Conservation (phyloP, 169 alveolate genomes). For the Cryptosporidium sp. region DNA sequence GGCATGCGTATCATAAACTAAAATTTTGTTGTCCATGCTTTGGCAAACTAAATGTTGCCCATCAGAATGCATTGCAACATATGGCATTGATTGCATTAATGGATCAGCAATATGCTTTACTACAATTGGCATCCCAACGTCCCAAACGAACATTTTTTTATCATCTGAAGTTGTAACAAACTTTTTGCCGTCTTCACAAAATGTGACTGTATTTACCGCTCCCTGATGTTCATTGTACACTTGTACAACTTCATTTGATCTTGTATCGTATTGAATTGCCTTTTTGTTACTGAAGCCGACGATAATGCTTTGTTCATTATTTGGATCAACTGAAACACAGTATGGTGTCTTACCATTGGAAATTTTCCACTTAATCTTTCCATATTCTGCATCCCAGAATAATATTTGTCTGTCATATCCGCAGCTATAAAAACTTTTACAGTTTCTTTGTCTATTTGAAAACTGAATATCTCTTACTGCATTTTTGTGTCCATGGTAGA, state of each 20-base stretch:
- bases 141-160: constrained; percentile 95
- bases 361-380: constrained; percentile 91
- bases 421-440: constrained; percentile 89
- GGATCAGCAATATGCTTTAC: constrained; percentile 96
- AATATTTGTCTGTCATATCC: constrained; percentile 92
- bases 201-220: constrained; percentile 92
- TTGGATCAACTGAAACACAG: constrained; percentile 92
- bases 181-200: constrained; percentile 91
- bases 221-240: constrained; percentile 96
- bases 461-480: constrained; percentile 95
- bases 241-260: constrained; percentile 89
- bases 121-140: constrained; percentile 95
- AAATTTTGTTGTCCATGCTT: constrained; percentile 94
- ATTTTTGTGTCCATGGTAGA: constrained; percentile 95
- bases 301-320: constrained; percentile 88
- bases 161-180: constrained; percentile 96
- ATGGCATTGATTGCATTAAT: constrained; percentile 93
- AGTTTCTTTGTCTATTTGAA: constrained; percentile 75
- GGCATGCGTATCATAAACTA: constrained; percentile 93
- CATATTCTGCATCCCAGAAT: constrained; percentile 98
- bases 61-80: constrained; percentile 93
- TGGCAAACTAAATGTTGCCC: constrained; percentile 94
- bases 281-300: constrained; percentile 94
- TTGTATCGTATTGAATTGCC: constrained; percentile 91
- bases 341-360: constrained; percentile 91